phyloP scores from a whole-genome alignment of 805 yeast species.

The Grigorovia transvaalensis region DNA sequence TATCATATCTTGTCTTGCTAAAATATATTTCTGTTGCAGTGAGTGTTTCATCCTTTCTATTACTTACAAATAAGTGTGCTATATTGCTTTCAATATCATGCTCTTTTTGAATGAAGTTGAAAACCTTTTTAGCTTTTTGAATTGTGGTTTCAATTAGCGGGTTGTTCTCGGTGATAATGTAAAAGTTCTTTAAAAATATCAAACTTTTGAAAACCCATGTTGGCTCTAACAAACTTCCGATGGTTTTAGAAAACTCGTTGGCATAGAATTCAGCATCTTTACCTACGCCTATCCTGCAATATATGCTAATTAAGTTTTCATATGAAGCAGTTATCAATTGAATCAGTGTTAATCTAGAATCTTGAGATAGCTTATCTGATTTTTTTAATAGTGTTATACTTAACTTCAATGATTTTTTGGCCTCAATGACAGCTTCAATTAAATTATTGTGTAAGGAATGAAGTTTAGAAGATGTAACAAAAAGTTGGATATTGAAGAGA shows the following conservation, averaged over 20 bases:
- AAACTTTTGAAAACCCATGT: constrained; percentile 15
- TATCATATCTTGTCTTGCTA: constrained; percentile 3
- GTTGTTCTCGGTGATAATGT: constrained; percentile 14
- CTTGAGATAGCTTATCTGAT: constrained; percentile 15
- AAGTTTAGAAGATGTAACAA: constrained; percentile 14
- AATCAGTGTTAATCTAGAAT: constrained; percentile 32
- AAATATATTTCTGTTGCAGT: constrained; percentile 15
- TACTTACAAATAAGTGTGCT: constrained; percentile 13
- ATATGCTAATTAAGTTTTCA: constrained; percentile 30
- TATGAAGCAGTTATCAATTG: constrained; percentile 31
- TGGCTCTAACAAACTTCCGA: constrained; percentile 24
- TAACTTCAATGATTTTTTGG: constrained; percentile 42
- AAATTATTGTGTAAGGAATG: constrained; percentile 12
- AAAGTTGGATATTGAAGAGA: constrained; percentile 20
- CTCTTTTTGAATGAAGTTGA: constrained; percentile 20
- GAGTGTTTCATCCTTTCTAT: constrained; percentile 13
- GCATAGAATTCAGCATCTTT: constrained; percentile 49
- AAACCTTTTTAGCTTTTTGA: constrained; percentile 14
- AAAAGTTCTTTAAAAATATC: constrained; percentile 13
- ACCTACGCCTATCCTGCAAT: constrained; percentile 42
- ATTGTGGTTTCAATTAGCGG: constrained; percentile 3
- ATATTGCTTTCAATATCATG: constrained; percentile 17
- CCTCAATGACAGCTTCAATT: constrained; percentile 26
- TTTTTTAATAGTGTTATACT: constrained; percentile 44
- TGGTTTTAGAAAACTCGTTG: constrained; percentile 37